Percentiles rank a stretch among this genome's conserved stretches.
phyloP scores from a whole-genome alignment of 2,329 filamentous ascomycete genomes.

The Aspergillus sp. region DNA sequence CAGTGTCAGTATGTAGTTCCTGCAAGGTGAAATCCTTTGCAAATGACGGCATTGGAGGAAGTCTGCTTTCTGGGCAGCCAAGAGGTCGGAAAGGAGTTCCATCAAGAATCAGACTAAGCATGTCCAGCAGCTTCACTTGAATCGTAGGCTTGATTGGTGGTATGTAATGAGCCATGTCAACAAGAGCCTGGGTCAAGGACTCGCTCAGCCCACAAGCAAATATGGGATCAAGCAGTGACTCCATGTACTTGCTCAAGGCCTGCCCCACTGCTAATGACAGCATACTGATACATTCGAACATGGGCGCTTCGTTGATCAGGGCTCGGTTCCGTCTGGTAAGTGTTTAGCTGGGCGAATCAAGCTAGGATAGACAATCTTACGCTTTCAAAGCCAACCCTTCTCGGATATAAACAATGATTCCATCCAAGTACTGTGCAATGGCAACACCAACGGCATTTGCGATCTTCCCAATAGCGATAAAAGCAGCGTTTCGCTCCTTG shows the following conservation, averaged over 20 bases:
- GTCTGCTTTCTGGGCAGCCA: conserved; percentile 86
- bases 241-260: conserved; percentile 97
- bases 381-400: conserved; percentile 86
- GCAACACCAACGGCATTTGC: conserved; percentile 94
- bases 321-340: conserved; percentile 58
- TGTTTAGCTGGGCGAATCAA: conserved; percentile 33
- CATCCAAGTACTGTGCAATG: conserved; percentile 93
- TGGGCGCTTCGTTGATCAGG: conserved; percentile 68
- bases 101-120: conserved; percentile 91
- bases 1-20: conserved; percentile 79
- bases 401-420: conserved; percentile 89
- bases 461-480: conserved; percentile 93
- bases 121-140: conserved; percentile 89
- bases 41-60: conserved; percentile 79
- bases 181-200: conserved; percentile 90
- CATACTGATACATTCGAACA: conserved; percentile 98
- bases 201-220: conserved; percentile 95
- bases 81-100: conserved; percentile 90
- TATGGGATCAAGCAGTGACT: conserved; percentile 90
- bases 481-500: conserved; percentile 91
- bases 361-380: conserved; percentile 37
- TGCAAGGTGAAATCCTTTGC: conserved; percentile 84
- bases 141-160: conserved; percentile 91
- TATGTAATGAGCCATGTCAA: conserved; percentile 99
- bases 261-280: conserved; percentile 94